Evolutionary conservation across 345 rosid genomes (phyloP).

Genomic region (Euphorbia pulcherrima): DNA sequence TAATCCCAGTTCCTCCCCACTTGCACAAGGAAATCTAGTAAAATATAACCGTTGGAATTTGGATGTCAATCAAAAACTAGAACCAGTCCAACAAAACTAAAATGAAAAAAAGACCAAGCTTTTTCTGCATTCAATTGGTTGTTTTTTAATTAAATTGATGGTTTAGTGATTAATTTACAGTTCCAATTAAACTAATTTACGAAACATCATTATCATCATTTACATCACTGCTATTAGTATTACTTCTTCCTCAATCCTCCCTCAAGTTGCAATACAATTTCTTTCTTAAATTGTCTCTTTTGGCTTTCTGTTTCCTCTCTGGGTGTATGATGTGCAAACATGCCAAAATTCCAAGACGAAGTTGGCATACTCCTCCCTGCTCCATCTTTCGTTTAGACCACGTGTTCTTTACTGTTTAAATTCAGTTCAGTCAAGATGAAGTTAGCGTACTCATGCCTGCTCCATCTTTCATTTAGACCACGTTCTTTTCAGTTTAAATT

Average conservation of each 20-base stretch:
- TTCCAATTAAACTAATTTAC: neutral
- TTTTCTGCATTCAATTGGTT: slow-evolving; percentile 1
- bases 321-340: slow-evolving; percentile 14
- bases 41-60: neutral
- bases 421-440: no score
- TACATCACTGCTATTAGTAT: slow-evolving; percentile 45
- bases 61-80: no score
- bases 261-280: no score
- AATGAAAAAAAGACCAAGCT: slow-evolving; percentile 13
- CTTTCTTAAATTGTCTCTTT: slow-evolving; percentile 49
- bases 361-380: slow-evolving; percentile 5
- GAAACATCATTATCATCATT: slow-evolving; percentile 29
- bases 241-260: slow-evolving; percentile 29
- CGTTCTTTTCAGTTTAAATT: no score
- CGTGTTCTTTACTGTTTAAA: no score
- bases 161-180: neutral
- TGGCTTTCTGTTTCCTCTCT: slow-evolving; percentile 17
- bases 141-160: neutral
- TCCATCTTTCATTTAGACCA: no score
- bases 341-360: slow-evolving; percentile 44
- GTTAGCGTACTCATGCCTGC: no score
- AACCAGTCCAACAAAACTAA: slow-evolving; percentile 6
- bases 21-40: slow-evolving; percentile 14
- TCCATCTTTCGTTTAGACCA: no score
- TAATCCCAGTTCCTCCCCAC: neutral